Evolutionary conservation across 768 basidiomycete genomes (phyloP).

Genomic region (Tricholoma sp.): DNA sequence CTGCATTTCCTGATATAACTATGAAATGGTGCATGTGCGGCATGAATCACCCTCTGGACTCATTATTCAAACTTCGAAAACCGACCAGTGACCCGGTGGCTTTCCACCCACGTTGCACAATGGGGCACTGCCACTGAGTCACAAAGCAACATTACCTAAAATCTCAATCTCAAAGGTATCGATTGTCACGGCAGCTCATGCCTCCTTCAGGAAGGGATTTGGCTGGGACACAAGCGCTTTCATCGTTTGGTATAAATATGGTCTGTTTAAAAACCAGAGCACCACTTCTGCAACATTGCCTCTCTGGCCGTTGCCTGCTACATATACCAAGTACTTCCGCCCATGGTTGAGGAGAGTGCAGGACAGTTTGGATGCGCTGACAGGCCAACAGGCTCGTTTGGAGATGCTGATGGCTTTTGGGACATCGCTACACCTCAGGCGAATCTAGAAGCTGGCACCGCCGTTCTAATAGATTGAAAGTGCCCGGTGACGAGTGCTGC

Average conservation of each 20-base stretch:
- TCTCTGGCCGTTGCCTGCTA: conserved; percentile 17
- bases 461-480: no score
- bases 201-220: background rate
- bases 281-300: background rate
- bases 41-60: background rate
- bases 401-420: no score
- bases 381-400: no score
- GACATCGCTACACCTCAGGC: no score
- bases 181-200: conserved; percentile 2
- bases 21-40: background rate
- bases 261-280: background rate
- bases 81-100: background rate
- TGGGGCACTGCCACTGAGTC: conserved; percentile 1
- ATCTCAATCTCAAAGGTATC: conserved; percentile 4
- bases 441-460: no score
- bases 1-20: background rate
- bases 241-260: conserved; percentile 6
- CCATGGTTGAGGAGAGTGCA: no score
- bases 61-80: background rate
- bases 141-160: conserved; percentile 4
- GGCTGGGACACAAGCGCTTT: background rate
- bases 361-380: no score
- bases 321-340: no score
- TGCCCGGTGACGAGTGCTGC: no score
- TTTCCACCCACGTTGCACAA: background rate